These are phyloP conservation scores for Populus pruinosa DNA, from an alignment of 345 rosid genomes.

Conservation along the genomic window DNA sequence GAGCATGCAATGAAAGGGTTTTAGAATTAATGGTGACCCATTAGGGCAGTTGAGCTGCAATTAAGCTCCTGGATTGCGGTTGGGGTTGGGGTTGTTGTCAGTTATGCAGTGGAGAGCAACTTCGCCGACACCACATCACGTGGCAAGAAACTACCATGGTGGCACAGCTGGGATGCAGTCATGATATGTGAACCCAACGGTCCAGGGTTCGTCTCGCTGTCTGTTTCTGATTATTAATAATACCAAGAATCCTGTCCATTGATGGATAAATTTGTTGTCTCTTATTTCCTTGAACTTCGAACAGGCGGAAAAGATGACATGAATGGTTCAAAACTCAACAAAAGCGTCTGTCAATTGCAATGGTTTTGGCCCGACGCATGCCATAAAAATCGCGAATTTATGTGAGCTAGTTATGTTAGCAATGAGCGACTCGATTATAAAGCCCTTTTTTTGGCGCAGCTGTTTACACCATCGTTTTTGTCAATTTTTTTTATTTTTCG, in stretches of 20 bases:
- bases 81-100: background rate
- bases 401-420: background rate
- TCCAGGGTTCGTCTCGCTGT: too few relatives aligned
- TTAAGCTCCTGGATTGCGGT: background rate
- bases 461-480: too few relatives aligned
- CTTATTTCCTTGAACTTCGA: too few relatives aligned
- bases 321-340: background rate
- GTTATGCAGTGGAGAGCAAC: background rate
- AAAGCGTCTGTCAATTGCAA: background rate
- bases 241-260: too few relatives aligned
- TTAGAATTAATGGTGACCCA: background rate
- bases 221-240: too few relatives aligned
- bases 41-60: slow-evolving; percentile 5
- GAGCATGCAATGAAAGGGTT: background rate
- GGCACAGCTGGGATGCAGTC: background rate
- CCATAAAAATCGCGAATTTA: background rate
- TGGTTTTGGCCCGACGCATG: background rate
- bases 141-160: background rate
- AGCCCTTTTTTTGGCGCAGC: too few relatives aligned
- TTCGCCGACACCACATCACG: background rate
- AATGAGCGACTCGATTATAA: background rate
- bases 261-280: too few relatives aligned
- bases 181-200: too few relatives aligned
- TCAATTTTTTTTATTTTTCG: too few relatives aligned
- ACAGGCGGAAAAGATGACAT: too few relatives aligned